Percentiles rank a stretch among this genome's conserved stretches.
Evolutionary conservation across 306 rosid genomes (phyloP).

Genomic region (Malus fusca): DNA sequence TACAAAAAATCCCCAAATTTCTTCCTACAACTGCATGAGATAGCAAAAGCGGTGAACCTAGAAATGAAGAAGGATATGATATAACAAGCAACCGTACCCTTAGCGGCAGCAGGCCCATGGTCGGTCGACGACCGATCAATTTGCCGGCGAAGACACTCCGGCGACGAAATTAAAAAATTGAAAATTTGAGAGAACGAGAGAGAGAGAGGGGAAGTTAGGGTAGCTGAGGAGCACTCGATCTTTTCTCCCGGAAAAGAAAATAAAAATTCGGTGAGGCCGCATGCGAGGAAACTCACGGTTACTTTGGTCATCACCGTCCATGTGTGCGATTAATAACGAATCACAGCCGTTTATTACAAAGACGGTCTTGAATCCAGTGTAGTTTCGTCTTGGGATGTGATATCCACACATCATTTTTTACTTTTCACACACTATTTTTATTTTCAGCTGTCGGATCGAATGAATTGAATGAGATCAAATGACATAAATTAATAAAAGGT

Average conservation of each 20-base stretch:
- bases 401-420: too few species aligned
- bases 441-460: too few species aligned
- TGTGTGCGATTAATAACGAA: neutral
- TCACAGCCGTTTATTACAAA: neutral
- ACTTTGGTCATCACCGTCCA: neutral
- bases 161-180: neutral
- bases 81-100: neutral
- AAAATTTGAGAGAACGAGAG: neutral
- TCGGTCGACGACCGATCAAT: neutral
- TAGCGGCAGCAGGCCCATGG: neutral
- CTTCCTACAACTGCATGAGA: neutral
- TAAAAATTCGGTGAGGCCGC: neutral
- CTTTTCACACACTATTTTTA: too few species aligned
- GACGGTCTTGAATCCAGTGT: neutral
- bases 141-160: constrained; percentile 14
- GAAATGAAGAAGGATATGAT: neutral
- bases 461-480: too few species aligned
- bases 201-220: neutral
- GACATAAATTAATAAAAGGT: too few species aligned
- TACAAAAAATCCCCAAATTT: neutral
- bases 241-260: neutral
- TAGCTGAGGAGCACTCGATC: constrained; percentile 25
- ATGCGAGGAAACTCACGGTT: neutral
- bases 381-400: neutral
- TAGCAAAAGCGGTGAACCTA: constrained; percentile 1